Evolutionary conservation across 1,284 basidiomycete species (phyloP).

Genomic region (Papiliotrema flavescens): DNA sequence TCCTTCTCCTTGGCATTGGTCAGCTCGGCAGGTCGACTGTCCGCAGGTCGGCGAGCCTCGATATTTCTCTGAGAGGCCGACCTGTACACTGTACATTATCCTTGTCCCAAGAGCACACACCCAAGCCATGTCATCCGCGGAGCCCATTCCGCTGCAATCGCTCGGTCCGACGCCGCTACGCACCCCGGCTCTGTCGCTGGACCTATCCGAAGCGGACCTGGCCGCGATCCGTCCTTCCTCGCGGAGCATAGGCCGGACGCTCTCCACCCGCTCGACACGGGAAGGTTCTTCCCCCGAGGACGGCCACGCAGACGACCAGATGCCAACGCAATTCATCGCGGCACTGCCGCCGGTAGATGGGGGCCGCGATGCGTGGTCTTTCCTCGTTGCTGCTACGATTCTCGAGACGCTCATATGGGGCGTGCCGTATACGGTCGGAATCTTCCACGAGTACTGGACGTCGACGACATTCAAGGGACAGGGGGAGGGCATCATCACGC

Average conservation of each 20-base stretch:
- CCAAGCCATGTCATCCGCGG: no score
- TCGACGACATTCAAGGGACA: conserved; percentile 35
- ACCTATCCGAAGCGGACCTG: no score
- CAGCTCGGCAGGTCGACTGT: no score
- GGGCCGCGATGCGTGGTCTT: conserved; percentile 42
- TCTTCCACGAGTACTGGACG: conserved; percentile 46
- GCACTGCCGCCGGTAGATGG: conserved; percentile 42
- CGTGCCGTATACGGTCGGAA: conserved; percentile 43
- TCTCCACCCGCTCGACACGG: no score
- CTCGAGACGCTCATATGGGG: conserved; percentile 46
- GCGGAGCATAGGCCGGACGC: no score
- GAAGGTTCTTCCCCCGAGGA: no score
- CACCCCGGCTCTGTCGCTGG: neutral
- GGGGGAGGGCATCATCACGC: conserved; percentile 32
- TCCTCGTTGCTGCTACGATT: conserved; percentile 39
- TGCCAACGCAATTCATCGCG: neutral
- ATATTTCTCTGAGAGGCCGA: no score
- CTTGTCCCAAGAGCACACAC: no score
- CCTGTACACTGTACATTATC: no score
- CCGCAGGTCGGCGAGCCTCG: no score
- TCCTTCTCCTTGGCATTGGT: no score
- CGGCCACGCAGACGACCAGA: neutral
- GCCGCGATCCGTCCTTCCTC: no score
- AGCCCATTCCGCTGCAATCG: neutral
- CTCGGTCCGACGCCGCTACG: neutral